Conservation (phyloP, 257 asterid species). For the Solanum tarapatanum region DNA sequence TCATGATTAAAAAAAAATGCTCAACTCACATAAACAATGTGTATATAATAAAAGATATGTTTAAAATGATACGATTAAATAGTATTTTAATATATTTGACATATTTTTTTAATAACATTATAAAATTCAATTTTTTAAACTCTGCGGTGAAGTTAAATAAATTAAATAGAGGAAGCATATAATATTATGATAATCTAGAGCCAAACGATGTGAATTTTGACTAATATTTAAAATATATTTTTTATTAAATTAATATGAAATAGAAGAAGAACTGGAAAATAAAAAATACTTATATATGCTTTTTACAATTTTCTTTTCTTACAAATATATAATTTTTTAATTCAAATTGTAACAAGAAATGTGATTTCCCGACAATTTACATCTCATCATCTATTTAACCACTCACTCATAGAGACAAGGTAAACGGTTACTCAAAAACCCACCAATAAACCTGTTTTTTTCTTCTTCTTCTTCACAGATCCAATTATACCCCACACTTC, state of each 20-base stretch:
- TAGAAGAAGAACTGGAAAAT: neutral
- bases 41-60: neutral
- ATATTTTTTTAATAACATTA: no score
- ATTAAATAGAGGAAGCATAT: neutral
- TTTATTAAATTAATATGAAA: neutral
- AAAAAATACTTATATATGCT: no score
- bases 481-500: neutral
- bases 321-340: no score
- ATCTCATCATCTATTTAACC: neutral
- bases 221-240: neutral
- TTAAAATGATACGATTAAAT: no score
- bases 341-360: neutral
- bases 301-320: no score
- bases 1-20: neutral
- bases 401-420: neutral
- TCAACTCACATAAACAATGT: neutral
- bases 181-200: no score
- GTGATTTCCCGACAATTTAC: neutral
- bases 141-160: neutral
- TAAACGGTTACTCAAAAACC: neutral
- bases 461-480: neutral
- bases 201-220: no score
- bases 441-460: neutral
- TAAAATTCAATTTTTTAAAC: no score
- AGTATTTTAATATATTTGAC: no score